phyloP scores from a whole-genome alignment of 192 early-diverging fungal genomes.

The Coemansia reversa region DNA sequence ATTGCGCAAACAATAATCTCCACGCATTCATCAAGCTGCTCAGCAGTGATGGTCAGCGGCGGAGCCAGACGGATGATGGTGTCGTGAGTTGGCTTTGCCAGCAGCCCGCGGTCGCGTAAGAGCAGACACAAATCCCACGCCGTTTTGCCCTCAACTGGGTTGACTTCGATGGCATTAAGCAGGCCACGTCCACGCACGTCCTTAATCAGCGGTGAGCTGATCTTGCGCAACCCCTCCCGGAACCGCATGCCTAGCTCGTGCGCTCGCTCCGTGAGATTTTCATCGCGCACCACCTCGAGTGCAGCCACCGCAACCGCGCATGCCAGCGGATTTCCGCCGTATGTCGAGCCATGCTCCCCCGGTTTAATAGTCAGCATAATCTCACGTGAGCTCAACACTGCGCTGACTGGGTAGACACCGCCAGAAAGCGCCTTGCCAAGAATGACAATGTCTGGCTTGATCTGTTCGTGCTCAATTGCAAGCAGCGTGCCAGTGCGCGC shows the following conservation, averaged over 20 bases:
- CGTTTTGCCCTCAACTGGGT: conserved; percentile 78
- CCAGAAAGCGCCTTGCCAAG: conserved; percentile 98
- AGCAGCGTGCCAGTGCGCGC: conserved; percentile 93
- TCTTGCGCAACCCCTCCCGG: conserved; percentile 70
- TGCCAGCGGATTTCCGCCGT: conserved; percentile 96
- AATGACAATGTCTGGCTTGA: conserved; percentile 91
- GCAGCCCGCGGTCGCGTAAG: conserved; percentile 86
- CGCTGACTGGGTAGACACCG: conserved; percentile 94
- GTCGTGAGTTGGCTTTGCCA: conserved; percentile 97
- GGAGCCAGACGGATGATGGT: conserved; percentile 98
- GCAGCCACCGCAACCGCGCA: conserved; percentile 93
- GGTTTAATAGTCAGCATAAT: conserved; percentile 81
- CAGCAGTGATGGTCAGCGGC: conserved; percentile 91
- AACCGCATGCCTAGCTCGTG: conserved; percentile 80
- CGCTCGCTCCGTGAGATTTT: conserved; percentile 81
- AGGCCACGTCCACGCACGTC: conserved; percentile 89
- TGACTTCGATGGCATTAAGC: conserved; percentile 95
- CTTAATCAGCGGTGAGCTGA: conserved; percentile 77
- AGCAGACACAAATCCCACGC: conserved; percentile 97
- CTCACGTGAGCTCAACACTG: conserved; percentile 82
- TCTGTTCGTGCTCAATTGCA: conserved; percentile 88
- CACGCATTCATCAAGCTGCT: conserved; percentile 77
- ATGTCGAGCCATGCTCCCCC: conserved; percentile 97
- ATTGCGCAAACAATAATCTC: conserved; percentile 79
- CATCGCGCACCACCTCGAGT: conserved; percentile 92